Conservation (phyloP, 83 land plant species). For the Isoetes engelmannii region DNA sequence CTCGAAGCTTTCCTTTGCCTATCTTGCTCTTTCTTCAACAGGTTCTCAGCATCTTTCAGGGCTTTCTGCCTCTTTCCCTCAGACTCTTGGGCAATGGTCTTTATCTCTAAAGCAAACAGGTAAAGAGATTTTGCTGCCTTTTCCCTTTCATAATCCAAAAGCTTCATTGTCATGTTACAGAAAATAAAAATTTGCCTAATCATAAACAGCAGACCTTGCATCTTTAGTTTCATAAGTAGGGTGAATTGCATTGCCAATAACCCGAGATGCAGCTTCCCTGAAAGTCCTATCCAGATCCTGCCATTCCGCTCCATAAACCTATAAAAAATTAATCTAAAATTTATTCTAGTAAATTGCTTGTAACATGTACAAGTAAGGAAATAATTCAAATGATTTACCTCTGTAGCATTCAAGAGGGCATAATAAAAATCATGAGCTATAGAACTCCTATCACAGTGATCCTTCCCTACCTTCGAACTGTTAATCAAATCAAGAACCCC, state of each 20-base stretch:
- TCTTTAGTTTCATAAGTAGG: slow-evolving; percentile 19
- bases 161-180: neutral
- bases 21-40: slow-evolving; percentile 28
- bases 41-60: slow-evolving; percentile 31
- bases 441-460: slow-evolving; percentile 36
- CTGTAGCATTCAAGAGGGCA: slow-evolving; percentile 28
- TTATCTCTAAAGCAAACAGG: slow-evolving; percentile 21
- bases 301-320: slow-evolving; percentile 30
- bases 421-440: slow-evolving; percentile 42
- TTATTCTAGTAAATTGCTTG: slow-evolving; percentile 8
- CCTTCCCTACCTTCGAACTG: slow-evolving; percentile 30
- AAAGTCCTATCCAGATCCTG: slow-evolving; percentile 19
- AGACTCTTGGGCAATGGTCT: slow-evolving; percentile 18
- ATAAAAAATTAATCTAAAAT: slow-evolving; percentile 1
- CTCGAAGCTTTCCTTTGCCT: slow-evolving; percentile 3
- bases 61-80: slow-evolving; percentile 26
- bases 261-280: slow-evolving; percentile 28
- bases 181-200: slow-evolving; percentile 10
- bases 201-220: slow-evolving; percentile 23
- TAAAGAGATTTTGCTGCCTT: slow-evolving; percentile 32
- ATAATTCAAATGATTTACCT: slow-evolving; percentile 19
- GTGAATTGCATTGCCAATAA: slow-evolving; percentile 23
- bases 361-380: neutral
- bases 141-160: slow-evolving; percentile 2
- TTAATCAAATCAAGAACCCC: slow-evolving; percentile 32